Base-by-base conservation (phyloP, 2,329 filamentous ascomycete species). In the Chalara sp. region DNA sequence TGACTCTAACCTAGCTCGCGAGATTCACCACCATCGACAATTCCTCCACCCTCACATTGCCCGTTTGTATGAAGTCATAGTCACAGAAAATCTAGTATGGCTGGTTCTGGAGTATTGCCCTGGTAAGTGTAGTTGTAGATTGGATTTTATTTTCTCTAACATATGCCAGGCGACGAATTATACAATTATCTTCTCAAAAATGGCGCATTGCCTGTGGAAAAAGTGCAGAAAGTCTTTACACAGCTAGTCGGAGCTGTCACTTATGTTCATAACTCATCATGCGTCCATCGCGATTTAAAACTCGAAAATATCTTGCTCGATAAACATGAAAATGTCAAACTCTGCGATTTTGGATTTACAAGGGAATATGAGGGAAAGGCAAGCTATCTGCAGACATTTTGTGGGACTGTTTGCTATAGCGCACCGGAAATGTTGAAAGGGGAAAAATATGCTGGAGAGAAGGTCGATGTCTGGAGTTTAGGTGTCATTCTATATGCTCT, bases 341-440 rank as follows among this genome's bases (percentile, higher is more conserved):
- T 99, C 54, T 92, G 95, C 59, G 93, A 99, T 67, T 99, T 99
- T 72, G 93, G 93, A 13, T 99, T 99, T 66, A 99, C 93, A 8
- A 80, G 93, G 58, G 93, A 99, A 70, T 99, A 99, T 68, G 90
- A 96, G 69, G 92, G 92, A 53, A 90, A 95, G 62, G 81, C 89
- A 32, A 97, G 91, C 67, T 92, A 97, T 64, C 72, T 99, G 50
- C 92, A 97, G 69, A 99, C 93, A 1, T 99, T 96, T 70, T 99
- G 93, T 67, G 93, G 93, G 5, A 99, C 93, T 0, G 86, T 99
- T 56, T 97, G 92, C 72, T 99, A 99, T 70, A 96, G 90, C 49
- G 93, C 93, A 2, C 93, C 93, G 2, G 93, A 99, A 69, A 99
- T 99, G 93, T 77, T 99, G 40, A 96, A 93, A 68, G 93, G 91